Percentiles rank a stretch among this genome's conserved stretches.
Conservation (phyloP, 2,329 filamentous ascomycete species). For the Phyllosticta paracitricarpa region DNA sequence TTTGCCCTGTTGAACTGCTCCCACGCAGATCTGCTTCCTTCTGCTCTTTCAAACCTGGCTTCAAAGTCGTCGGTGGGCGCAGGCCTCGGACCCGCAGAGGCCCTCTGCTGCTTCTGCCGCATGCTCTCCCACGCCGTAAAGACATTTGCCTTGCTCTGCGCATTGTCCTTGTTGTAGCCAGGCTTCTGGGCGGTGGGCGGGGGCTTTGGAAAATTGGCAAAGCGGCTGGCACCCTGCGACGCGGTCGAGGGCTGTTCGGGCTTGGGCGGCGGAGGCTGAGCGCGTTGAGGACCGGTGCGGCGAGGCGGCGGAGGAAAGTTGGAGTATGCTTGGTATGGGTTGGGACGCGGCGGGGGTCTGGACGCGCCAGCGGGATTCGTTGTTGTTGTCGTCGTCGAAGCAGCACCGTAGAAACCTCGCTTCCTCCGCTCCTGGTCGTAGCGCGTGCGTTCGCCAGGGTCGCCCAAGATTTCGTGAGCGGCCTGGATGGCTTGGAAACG, state of each 20-base stretch:
- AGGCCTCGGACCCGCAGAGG: background rate
- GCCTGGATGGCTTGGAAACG: slow-evolving; percentile 82
- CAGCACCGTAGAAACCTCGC: slow-evolving; percentile 12
- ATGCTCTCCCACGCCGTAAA: slow-evolving; percentile 42
- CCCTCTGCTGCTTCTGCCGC: slow-evolving; percentile 22
- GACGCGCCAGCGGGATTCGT: background rate
- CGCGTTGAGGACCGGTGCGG: slow-evolving; percentile 27
- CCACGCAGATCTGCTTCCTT: slow-evolving; percentile 8
- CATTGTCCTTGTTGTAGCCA: slow-evolving; percentile 25
- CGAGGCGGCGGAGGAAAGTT: slow-evolving; percentile 34
- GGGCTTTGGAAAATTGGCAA: slow-evolving; percentile 33
- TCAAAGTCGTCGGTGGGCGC: background rate
- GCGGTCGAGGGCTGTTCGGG: slow-evolving; percentile 15
- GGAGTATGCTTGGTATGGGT: slow-evolving; percentile 16
- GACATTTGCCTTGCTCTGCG: slow-evolving; percentile 32
- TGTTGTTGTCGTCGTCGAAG: background rate
- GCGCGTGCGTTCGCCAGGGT: slow-evolving; percentile 46
- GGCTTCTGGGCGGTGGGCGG: slow-evolving; percentile 24
- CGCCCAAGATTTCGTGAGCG: slow-evolving; percentile 67
- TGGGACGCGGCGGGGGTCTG: slow-evolving; percentile 1
- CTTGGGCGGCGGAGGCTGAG: slow-evolving; percentile 19
- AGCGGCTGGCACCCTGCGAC: slow-evolving; percentile 34
- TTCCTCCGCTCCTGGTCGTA: slow-evolving; percentile 54
- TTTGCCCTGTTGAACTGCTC: slow-evolving; percentile 15
- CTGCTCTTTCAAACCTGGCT: background rate